These are phyloP conservation scores for Blumeria graminis DNA, from an alignment of 2,329 filamentous ascomycete species.

Conservation along the genomic window DNA sequence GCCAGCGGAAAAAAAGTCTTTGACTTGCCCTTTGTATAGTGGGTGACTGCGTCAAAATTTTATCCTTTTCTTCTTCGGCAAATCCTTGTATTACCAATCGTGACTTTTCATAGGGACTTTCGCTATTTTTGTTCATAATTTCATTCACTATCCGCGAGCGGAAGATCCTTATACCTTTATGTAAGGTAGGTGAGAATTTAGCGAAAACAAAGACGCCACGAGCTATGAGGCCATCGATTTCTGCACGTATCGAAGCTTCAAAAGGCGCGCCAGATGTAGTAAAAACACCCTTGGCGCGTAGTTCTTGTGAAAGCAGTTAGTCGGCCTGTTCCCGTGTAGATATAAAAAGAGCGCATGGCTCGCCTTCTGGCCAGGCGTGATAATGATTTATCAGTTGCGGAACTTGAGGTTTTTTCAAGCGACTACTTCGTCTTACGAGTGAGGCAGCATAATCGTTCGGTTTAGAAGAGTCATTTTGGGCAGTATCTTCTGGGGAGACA, in stretches of 20 bases:
- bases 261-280: not conserved
- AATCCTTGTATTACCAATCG: constrained; percentile 3
- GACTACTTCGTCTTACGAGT: not conserved
- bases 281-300: not conserved
- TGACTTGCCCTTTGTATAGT: constrained; percentile 3
- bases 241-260: not conserved
- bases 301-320: not conserved
- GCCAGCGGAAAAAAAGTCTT: constrained; percentile 1
- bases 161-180: not conserved
- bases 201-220: not conserved
- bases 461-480: not conserved
- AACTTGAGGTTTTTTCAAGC: not conserved
- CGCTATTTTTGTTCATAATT: not conserved
- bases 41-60: constrained; percentile 3
- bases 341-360: not conserved
- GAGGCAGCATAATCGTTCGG: not conserved
- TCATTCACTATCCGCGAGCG: not conserved
- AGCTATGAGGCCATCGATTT: not conserved
- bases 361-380: not conserved
- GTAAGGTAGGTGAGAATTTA: not conserved
- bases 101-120: not conserved
- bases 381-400: not conserved
- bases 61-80: constrained; percentile 3
- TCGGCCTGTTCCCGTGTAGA: not conserved
- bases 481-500: not conserved